Conservation (phyloP, 208 protist genomes). For the Leishmania gerbilli region DNA sequence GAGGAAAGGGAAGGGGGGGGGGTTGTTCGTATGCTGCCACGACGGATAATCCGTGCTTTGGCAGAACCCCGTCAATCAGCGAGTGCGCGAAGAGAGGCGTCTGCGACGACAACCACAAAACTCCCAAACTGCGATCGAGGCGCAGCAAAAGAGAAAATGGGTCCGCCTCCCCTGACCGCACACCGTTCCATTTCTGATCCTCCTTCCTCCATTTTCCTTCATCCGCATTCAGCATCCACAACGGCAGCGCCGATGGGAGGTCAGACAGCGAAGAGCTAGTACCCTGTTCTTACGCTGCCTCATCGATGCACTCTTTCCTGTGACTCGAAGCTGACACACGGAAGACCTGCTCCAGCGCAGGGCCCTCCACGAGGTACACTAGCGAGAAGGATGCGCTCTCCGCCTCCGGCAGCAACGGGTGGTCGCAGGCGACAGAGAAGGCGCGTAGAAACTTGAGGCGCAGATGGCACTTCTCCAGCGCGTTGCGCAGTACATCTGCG, state of each 20-base stretch:
- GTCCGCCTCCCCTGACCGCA: neutral
- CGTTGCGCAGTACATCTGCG: conserved; percentile 39
- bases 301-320: neutral
- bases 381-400: conserved; percentile 64
- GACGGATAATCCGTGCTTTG: neutral
- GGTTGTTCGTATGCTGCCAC: neutral
- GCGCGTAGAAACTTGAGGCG: conserved; percentile 56
- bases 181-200: neutral
- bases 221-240: neutral
- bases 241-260: neutral
- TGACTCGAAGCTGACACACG: conserved; percentile 11
- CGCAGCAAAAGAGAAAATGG: neutral
- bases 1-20: too few species aligned
- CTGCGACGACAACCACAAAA: too few species aligned
- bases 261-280: neutral
- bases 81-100: neutral
- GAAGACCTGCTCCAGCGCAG: conserved; percentile 39
- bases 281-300: neutral
- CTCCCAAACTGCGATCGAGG: neutral
- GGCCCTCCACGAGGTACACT: conserved; percentile 59
- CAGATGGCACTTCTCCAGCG: conserved; percentile 50
- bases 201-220: neutral
- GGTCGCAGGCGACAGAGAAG: conserved; percentile 71
- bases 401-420: conserved; percentile 59
- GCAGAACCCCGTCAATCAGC: conserved; percentile 1